These are phyloP conservation scores for Alternaria postmessia DNA, from an alignment of 2,329 filamentous ascomycete species.

Conservation along the genomic window DNA sequence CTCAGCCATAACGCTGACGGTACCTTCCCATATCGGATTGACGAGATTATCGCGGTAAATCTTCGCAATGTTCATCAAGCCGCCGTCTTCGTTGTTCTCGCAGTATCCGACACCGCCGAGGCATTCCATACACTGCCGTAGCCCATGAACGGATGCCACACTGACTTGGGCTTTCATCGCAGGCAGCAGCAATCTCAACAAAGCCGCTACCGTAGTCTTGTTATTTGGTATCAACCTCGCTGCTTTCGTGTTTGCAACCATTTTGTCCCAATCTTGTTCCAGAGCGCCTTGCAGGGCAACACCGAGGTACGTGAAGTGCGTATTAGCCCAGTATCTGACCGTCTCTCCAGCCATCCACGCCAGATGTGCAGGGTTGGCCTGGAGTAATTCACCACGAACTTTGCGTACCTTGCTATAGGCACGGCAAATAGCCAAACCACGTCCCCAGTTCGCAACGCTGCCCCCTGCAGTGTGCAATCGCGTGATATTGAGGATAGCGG, in stretches of 20 bases:
- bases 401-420: conserved; percentile 67
- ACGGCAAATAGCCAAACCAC: conserved; percentile 65
- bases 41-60: conserved; percentile 72
- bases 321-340: conserved; percentile 63
- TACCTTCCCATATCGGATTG: conserved; percentile 75
- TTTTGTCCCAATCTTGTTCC: conserved; percentile 55
- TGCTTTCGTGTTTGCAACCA: conserved; percentile 30
- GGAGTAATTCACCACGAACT: conserved; percentile 58
- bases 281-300: conserved; percentile 63
- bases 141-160: conserved; percentile 56
- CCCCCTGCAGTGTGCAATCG: conserved; percentile 65
- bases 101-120: conserved; percentile 73
- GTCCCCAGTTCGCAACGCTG: conserved; percentile 62
- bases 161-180: conserved; percentile 38
- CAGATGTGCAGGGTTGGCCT: conserved; percentile 65
- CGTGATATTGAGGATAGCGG: conserved; percentile 73
- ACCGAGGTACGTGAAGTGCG: conserved; percentile 65
- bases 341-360: conserved; percentile 65
- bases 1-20: conserved; percentile 72
- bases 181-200: conserved; percentile 37
- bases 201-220: conserved; percentile 17
- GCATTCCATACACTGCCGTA: conserved; percentile 66
- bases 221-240: conserved; percentile 32
- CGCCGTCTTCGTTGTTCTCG: conserved; percentile 66
- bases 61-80: conserved; percentile 68